Conservation (phyloP, 2,329 filamentous ascomycete species). For the Neonectria faginata region DNA sequence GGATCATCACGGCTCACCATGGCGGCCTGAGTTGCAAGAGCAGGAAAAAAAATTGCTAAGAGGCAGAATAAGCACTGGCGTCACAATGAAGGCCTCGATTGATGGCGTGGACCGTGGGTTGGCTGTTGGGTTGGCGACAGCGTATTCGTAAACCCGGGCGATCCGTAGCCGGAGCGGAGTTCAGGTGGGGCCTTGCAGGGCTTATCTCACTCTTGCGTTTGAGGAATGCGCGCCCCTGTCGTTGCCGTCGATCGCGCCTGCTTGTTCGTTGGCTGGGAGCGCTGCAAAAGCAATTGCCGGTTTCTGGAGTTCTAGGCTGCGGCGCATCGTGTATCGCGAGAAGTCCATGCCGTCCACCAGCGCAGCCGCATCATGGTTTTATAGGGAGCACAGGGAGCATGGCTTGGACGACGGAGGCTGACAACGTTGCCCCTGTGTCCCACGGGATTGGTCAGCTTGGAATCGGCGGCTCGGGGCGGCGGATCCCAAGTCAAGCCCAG, state of each 20-base stretch:
- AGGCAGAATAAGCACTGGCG: constrained; percentile 7
- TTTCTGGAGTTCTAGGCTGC: not conserved
- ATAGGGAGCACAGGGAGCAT: not conserved
- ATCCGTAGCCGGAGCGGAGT: constrained; percentile 12
- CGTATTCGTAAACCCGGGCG: constrained; percentile 2
- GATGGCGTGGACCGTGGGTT: constrained; percentile 23
- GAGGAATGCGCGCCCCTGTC: not conserved
- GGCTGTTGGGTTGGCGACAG: not conserved
- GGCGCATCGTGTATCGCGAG: constrained; percentile 7
- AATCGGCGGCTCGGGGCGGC: constrained; percentile 1
- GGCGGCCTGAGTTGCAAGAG: constrained; percentile 21
- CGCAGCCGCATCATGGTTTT: constrained; percentile 22
- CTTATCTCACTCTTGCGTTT: not conserved
- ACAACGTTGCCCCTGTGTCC: constrained; percentile 6
- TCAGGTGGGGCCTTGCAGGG: constrained; percentile 1
- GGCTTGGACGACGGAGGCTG: not conserved
- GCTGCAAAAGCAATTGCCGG: not conserved
- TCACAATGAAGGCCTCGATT: constrained; percentile 25
- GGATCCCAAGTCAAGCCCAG: constrained; percentile 2
- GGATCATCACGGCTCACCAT: constrained; percentile 49
- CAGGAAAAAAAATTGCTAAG: not conserved
- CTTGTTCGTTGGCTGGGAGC: not conserved
- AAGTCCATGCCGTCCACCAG: not conserved
- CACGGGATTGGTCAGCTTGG: constrained; percentile 10
- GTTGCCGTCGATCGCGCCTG: not conserved